phyloP scores from a whole-genome alignment of 2,329 filamentous ascomycete genomes.

The Microdochium nivale region DNA sequence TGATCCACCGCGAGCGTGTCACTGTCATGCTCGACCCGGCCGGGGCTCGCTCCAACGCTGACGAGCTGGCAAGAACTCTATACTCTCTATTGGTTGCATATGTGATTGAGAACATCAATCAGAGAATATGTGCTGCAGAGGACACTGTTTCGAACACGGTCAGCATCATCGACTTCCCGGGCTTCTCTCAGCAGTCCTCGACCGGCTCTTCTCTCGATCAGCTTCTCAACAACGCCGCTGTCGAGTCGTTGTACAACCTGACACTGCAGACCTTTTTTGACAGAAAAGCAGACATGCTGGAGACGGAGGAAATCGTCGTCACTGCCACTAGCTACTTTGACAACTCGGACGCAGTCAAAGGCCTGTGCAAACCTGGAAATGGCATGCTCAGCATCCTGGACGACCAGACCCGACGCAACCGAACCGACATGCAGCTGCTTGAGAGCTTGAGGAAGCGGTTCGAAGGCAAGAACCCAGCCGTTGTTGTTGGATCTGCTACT shows the following conservation, averaged over 20 bases:
- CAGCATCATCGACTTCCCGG: conserved; percentile 92
- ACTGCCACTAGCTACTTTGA: conserved; percentile 95
- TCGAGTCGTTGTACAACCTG: conserved; percentile 86
- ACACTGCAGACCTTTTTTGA: conserved; percentile 95
- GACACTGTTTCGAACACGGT: conserved; percentile 89
- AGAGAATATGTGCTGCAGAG: conserved; percentile 77
- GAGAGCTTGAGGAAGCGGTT: conserved; percentile 90
- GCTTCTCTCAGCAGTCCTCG: conserved; percentile 76
- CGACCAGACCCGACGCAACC: conserved; percentile 85
- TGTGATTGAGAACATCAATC: conserved; percentile 88
- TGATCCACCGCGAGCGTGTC: conserved; percentile 91
- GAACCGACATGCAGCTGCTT: conserved; percentile 80
- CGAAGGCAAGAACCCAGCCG: conserved; percentile 87
- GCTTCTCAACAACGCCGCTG: conserved; percentile 88
- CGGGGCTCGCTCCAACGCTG: conserved; percentile 83
- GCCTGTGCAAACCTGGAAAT: conserved; percentile 84
- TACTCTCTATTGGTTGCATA: conserved; percentile 93
- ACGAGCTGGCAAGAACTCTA: conserved; percentile 85
- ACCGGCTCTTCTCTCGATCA: conserved; percentile 86
- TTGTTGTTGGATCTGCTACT: conserved; percentile 67
- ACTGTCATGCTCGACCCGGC: conserved; percentile 94
- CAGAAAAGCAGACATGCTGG: conserved; percentile 83
- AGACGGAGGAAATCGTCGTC: conserved; percentile 87
- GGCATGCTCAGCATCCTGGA: conserved; percentile 90
- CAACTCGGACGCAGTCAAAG: conserved; percentile 89